Evolutionary conservation across 2,329 filamentous ascomycete genomes (phyloP).

Genomic region (Aureobasidium subglaciale): DNA sequence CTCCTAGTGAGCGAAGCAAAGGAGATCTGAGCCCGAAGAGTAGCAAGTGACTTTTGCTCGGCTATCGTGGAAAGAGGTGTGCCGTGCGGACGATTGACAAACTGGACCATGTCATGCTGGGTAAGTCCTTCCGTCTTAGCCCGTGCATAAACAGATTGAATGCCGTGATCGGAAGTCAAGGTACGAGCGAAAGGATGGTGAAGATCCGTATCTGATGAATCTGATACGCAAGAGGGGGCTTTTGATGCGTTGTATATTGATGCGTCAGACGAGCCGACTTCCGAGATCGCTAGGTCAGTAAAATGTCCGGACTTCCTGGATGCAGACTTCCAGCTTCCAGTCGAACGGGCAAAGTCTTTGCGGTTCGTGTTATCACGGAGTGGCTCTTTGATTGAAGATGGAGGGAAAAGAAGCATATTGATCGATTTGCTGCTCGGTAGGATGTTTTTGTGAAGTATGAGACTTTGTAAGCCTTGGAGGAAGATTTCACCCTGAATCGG

Average conservation of each 20-base stretch:
- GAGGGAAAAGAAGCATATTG: conserved; percentile 14
- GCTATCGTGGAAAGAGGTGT: conserved; percentile 38
- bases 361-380: conserved; percentile 8
- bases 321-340: neutral
- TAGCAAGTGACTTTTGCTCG: conserved; percentile 36
- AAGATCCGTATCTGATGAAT: neutral
- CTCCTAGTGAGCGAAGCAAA: conserved; percentile 19
- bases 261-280: neutral
- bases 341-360: neutral
- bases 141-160: neutral
- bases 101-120: conserved; percentile 17
- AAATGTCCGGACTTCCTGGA: neutral
- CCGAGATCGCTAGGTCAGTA: conserved; percentile 1
- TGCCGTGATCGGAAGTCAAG: neutral
- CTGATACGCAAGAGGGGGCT: neutral
- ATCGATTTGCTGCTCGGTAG: conserved; percentile 3
- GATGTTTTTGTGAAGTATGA: conserved; percentile 1
- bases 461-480: neutral
- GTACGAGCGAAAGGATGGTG: neutral
- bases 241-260: conserved; percentile 12
- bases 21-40: conserved; percentile 31
- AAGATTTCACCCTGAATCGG: neutral
- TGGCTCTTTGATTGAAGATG: conserved; percentile 14
- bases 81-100: conserved; percentile 27
- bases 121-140: neutral